Evolutionary conservation across 129 eudicot species (phyloP).

Genomic region (Dittrichia graveolens): DNA sequence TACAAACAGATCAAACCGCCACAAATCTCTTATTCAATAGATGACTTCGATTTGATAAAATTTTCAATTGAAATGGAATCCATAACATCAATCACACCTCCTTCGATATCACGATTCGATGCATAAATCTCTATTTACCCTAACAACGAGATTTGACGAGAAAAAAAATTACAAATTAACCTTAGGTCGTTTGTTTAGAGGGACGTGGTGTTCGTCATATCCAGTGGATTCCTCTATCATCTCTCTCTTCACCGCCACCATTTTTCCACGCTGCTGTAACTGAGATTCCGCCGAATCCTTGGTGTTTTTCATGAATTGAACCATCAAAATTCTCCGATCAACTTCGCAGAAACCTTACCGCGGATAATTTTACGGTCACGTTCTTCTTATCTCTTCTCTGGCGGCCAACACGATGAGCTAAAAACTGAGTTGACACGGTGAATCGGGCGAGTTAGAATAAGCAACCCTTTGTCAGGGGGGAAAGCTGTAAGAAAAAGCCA

Average conservation of each 20-base stretch:
- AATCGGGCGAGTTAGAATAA: slow-evolving; percentile 13
- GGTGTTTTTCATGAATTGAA: slow-evolving; percentile 59
- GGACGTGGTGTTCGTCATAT: slow-evolving; percentile 42
- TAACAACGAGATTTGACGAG: neutral
- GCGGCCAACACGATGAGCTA: slow-evolving; percentile 14
- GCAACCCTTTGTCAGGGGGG: slow-evolving; percentile 8
- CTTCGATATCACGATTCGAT: neutral
- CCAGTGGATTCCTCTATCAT: slow-evolving; percentile 24
- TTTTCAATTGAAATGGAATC: neutral
- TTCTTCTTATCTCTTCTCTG: neutral
- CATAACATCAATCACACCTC: neutral
- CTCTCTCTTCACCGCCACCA: slow-evolving; percentile 63
- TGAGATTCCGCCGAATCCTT: slow-evolving; percentile 37
- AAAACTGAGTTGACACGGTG: slow-evolving; percentile 34
- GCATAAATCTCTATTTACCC: slow-evolving; percentile 3
- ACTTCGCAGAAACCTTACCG: neutral
- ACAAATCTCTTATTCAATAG: slow-evolving; percentile 1
- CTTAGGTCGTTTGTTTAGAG: slow-evolving; percentile 63
- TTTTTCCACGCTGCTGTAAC: slow-evolving; percentile 39
- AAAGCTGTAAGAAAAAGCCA: slow-evolving; percentile 34
- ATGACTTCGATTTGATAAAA: neutral
- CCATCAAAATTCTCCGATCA: slow-evolving; percentile 40
- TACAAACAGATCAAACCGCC: too few relatives aligned
- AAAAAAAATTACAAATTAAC: slow-evolving; percentile 17
- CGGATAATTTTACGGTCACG: neutral